phyloP scores from a whole-genome alignment of 2,329 filamentous ascomycete species.

The Zasmidium angulare region DNA sequence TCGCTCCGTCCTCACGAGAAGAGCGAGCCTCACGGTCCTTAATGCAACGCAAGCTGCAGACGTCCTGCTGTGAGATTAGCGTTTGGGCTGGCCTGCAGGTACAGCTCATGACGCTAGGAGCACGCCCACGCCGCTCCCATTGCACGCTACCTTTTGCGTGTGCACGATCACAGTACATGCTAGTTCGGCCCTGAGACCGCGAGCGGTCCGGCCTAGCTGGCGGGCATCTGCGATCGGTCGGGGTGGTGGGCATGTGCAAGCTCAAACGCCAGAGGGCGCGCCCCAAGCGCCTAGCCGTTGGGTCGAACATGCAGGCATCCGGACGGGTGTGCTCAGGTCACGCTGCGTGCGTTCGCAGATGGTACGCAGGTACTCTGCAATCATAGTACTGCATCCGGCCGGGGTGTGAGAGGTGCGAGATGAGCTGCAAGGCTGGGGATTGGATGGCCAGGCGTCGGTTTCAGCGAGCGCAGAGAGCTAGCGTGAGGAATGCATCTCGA shows the following conservation, averaged over 20 bases:
- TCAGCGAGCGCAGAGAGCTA: slow-evolving; percentile 22
- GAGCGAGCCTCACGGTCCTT: slow-evolving; percentile 10
- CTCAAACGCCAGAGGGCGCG: slow-evolving; percentile 25
- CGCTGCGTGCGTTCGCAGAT: slow-evolving; percentile 36
- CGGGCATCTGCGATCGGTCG: slow-evolving; percentile 10
- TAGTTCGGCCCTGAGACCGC: slow-evolving; percentile 13
- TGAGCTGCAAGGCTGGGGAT: slow-evolving; percentile 16
- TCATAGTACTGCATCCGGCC: slow-evolving; percentile 19
- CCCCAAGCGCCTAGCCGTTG: slow-evolving; percentile 24
- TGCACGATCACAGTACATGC: slow-evolving; percentile 16
- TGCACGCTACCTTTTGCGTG: neutral
- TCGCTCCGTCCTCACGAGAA: neutral
- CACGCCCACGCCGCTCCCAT: slow-evolving; percentile 10
- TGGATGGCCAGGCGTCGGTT: slow-evolving; percentile 17
- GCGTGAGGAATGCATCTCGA: slow-evolving; percentile 29
- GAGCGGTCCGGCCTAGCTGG: slow-evolving; percentile 3
- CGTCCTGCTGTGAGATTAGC: slow-evolving; percentile 13
- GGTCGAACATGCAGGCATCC: slow-evolving; percentile 32
- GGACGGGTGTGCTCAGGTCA: slow-evolving; percentile 29
- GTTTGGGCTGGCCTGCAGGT: slow-evolving; percentile 12
- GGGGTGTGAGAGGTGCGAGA: slow-evolving; percentile 11
- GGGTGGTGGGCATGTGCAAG: slow-evolving; percentile 18
- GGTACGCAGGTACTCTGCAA: slow-evolving; percentile 30
- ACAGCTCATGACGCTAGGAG: slow-evolving; percentile 15
- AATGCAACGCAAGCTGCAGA: slow-evolving; percentile 11